Evolutionary conservation across 495 filamentous ascomycete genomes (phyloP), one percentile per base, ranked within the genome.

Genomic region (Jackrogersella multiformis): DNA sequence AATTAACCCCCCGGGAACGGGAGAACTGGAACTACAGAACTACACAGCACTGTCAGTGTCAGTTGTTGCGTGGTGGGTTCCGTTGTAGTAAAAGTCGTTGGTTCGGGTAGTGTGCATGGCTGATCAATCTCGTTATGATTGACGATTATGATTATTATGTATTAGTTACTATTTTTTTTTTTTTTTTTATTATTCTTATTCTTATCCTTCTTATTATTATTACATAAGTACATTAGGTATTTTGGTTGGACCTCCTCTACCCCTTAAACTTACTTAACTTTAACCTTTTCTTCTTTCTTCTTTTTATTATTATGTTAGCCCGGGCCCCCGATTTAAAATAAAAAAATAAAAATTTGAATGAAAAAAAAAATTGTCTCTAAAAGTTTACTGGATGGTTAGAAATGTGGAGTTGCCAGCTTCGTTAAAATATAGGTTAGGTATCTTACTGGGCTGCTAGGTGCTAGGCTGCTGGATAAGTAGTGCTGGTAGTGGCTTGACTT

Each of bases 51-150:
- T n/a, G n/a, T n/a, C n/a, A n/a, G n/a, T n/a, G n/a, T n/a, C n/a
- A n/a, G n/a, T n/a, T 44, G 48, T 62, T 68, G 64, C 64, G 57
- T 59, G 38, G 66, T 62, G 66, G 61, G 66, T 45, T 69, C 54
- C 45, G 66, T 66, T 61, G 61, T 66, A 69, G 61, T 64, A 60
- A 69, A 56, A 71, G 64, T 56, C 56, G 45, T 61, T 72, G 56
- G 67, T 45, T 65, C 55, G 66, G 73, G 65, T 48, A 34, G 57
- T 54, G 61, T 62, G 60, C 56, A 65, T 71, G 61, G 70, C 34
- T 62, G 61, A 72, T 72, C 74, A 77, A 76, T 72, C 56, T 72
- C 39, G 26, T 49, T 69, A 53, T 41, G 60, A 61, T 58, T 52
- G 48, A 61, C 18, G 44, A 28, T 39, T 45, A 46, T 46, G 32